These are phyloP conservation scores for Cutaneotrichosporon cyanovorans DNA, from an alignment of 1,284 basidiomycete genomes.

Conservation along the genomic window DNA sequence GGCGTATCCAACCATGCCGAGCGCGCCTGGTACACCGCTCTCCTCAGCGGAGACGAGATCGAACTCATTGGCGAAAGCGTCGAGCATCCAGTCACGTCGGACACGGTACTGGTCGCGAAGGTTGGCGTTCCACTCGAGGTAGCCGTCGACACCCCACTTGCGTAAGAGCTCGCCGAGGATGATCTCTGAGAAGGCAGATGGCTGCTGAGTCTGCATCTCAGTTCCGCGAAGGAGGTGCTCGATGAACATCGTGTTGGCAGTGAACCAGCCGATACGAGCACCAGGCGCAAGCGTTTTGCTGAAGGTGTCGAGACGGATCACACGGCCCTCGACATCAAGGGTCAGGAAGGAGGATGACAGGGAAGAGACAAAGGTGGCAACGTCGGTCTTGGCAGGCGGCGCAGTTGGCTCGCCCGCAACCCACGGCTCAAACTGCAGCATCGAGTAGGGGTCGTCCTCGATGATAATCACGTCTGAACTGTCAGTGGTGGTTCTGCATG, in stretches of 20 bases:
- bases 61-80: constrained; percentile 12
- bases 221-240: constrained; percentile 61
- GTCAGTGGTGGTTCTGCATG: background rate
- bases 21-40: constrained; percentile 9
- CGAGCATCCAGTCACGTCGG: constrained; percentile 33
- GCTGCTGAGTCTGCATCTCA: constrained; percentile 61
- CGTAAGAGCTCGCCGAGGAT: constrained; percentile 57
- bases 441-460: constrained; percentile 72
- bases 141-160: constrained; percentile 59
- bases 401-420: background rate
- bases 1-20: constrained; percentile 19
- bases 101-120: constrained; percentile 35
- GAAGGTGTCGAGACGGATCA: constrained; percentile 36
- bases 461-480: constrained; percentile 57
- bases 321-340: constrained; percentile 40
- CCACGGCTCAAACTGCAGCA: constrained; percentile 47
- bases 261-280: constrained; percentile 65
- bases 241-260: constrained; percentile 46
- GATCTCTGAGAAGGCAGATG: constrained; percentile 56
- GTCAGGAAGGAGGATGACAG: constrained; percentile 60
- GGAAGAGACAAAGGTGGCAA: constrained; percentile 23
- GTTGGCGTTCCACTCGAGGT: constrained; percentile 62
- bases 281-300: constrained; percentile 60
- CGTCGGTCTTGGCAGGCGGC: constrained; percentile 10
- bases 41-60: constrained; percentile 17